Evolutionary conservation across 2,329 filamentous ascomycete genomes (phyloP).

Genomic region (Neonectria sp.): DNA sequence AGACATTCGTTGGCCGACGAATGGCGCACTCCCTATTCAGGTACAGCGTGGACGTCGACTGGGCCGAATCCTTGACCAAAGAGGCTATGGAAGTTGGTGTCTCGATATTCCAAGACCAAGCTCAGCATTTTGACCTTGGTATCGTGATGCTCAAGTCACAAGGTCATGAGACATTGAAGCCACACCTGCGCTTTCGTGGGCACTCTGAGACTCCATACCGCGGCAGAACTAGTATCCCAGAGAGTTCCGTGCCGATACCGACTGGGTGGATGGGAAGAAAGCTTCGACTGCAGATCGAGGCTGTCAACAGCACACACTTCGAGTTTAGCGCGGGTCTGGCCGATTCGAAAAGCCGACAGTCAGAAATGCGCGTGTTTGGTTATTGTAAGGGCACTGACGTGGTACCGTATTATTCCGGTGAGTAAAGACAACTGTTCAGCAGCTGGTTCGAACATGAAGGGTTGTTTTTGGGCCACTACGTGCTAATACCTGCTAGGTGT

Average conservation of each 20-base stretch:
- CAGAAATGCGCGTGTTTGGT: slow-evolving; percentile 4
- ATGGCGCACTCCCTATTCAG: slow-evolving; percentile 70
- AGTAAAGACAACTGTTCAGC: not conserved
- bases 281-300: slow-evolving; percentile 14
- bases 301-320: slow-evolving; percentile 24
- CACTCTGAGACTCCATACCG: slow-evolving; percentile 28
- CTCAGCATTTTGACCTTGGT: slow-evolving; percentile 66
- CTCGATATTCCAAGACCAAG: slow-evolving; percentile 67
- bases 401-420: slow-evolving; percentile 28
- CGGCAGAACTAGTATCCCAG: slow-evolving; percentile 2
- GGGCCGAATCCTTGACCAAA: slow-evolving; percentile 48
- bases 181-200: slow-evolving; percentile 26
- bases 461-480: not conserved
- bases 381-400: slow-evolving; percentile 14
- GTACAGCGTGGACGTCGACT: slow-evolving; percentile 64
- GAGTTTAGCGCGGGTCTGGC: slow-evolving; percentile 16
- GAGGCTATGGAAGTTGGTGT: slow-evolving; percentile 67
- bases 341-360: not conserved
- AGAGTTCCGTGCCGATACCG: not conserved
- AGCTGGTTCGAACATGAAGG: not conserved
- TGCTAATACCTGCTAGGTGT: slow-evolving; percentile 52
- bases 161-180: not conserved
- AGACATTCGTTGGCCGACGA: slow-evolving; percentile 66
- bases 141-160: slow-evolving; percentile 52
- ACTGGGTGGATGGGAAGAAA: slow-evolving; percentile 14